Percentiles rank a stretch among this genome's conserved stretches.
Evolutionary conservation across 1,284 basidiomycete species (phyloP).

Genomic region (Cystobasidium pallidum): DNA sequence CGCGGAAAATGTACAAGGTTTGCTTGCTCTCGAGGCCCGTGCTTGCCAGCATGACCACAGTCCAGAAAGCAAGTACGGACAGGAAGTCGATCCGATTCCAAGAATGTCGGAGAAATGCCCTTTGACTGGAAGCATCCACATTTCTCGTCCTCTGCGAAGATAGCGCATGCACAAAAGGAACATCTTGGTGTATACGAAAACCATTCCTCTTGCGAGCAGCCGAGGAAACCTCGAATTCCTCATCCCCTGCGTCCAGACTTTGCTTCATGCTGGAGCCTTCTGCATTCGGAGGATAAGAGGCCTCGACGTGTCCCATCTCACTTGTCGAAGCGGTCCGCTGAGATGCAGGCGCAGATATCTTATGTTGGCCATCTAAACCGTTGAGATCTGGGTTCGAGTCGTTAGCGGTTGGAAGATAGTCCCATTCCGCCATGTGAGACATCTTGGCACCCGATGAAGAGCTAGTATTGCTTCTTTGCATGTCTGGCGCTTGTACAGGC

Average conservation of each 20-base stretch:
- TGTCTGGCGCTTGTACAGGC: slow-evolving; percentile 12
- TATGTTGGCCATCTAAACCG: background rate
- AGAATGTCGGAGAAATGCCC: slow-evolving; percentile 82
- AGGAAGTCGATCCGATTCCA: slow-evolving; percentile 92
- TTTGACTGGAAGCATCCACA: slow-evolving; percentile 49
- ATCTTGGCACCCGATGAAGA: background rate
- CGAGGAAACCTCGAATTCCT: background rate
- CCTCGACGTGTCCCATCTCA: background rate
- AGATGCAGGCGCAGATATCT: too few species aligned
- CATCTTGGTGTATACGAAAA: slow-evolving; percentile 51
- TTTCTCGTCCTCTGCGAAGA: slow-evolving; percentile 55
- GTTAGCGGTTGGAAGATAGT: background rate
- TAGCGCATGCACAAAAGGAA: slow-evolving; percentile 61
- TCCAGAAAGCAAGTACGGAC: slow-evolving; percentile 81
- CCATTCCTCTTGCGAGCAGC: background rate
- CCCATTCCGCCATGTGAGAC: background rate
- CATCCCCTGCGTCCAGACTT: too few species aligned
- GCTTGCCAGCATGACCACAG: slow-evolving; percentile 71
- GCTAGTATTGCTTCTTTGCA: slow-evolving; percentile 18
- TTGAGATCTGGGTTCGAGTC: background rate
- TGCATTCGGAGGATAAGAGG: background rate
- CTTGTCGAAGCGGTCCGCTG: background rate
- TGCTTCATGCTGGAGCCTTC: background rate
- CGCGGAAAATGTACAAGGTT: slow-evolving; percentile 73
- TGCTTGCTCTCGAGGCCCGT: slow-evolving; percentile 76